Conservation (phyloP, 495 filamentous ascomycete species). For the Xylaria nigripes region DNA sequence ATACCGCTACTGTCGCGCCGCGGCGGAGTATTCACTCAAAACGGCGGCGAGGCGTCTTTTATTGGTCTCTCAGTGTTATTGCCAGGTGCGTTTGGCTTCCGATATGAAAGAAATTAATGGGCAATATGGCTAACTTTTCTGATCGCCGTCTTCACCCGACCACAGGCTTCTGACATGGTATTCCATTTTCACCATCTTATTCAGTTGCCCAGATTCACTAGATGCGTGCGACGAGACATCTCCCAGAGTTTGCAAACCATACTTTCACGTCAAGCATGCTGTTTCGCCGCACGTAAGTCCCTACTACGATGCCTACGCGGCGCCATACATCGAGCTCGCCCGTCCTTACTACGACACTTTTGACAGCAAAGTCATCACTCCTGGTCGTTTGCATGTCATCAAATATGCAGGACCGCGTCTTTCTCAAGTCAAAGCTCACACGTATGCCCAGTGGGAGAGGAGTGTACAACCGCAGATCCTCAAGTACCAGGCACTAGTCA, state of each 20-base stretch:
- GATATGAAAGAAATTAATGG: neutral
- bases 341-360: constrained; percentile 65
- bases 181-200: constrained; percentile 62
- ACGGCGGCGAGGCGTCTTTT: constrained; percentile 33
- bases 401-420: constrained; percentile 74
- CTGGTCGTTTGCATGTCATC: constrained; percentile 54
- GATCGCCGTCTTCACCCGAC: neutral
- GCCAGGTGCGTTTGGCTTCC: constrained; percentile 47
- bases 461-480: constrained; percentile 65
- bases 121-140: neutral
- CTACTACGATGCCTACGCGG: constrained; percentile 78
- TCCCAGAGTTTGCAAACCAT: constrained; percentile 76
- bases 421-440: constrained; percentile 53
- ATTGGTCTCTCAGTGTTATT: constrained; percentile 47
- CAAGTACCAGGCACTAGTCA: constrained; percentile 49
- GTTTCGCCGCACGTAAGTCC: constrained; percentile 70
- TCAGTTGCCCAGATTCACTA: constrained; percentile 70
- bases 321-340: constrained; percentile 69
- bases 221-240: constrained; percentile 59
- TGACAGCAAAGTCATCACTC: constrained; percentile 59
- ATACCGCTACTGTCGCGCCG: constrained; percentile 18
- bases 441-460: constrained; percentile 67
- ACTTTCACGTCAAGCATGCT: constrained; percentile 60
- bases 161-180: constrained; percentile 79
- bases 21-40: constrained; percentile 7